phyloP scores from a whole-genome alignment of 78 protist species.

The Chrysochromulina tobinii region DNA sequence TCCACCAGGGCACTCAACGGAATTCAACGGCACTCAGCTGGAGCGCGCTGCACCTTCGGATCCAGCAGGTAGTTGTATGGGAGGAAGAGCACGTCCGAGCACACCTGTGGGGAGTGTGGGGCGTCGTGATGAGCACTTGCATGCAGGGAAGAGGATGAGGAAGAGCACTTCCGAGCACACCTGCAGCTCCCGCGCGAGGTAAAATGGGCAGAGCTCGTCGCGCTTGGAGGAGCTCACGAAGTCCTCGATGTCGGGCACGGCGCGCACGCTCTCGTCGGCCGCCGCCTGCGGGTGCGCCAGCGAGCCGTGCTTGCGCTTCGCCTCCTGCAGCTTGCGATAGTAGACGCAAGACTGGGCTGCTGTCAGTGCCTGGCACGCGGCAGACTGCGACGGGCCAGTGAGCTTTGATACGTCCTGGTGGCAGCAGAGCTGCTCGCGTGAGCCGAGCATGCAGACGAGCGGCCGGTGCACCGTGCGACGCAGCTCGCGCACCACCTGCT shows the following conservation, averaged over 20 bases:
- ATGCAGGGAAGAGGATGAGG: too few species aligned
- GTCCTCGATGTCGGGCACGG: slow-evolving; percentile 83
- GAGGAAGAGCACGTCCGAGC: slow-evolving; percentile 83
- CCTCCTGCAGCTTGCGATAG: background rate
- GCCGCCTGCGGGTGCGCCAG: background rate
- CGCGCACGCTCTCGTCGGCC: background rate
- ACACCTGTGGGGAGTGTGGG: background rate
- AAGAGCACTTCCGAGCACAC: too few species aligned
- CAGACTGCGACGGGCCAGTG: background rate
- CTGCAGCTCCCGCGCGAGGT: slow-evolving; percentile 56
- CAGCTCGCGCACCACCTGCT: slow-evolving; percentile 90
- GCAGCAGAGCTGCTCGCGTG: slow-evolving; percentile 80
- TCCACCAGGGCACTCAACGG: too few species aligned
- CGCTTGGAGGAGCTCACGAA: slow-evolving; percentile 48
- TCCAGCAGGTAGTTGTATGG: slow-evolving; percentile 98
- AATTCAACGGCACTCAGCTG: too few species aligned
- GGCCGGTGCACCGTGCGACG: slow-evolving; percentile 69
- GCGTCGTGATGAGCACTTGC: too few species aligned
- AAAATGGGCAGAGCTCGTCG: slow-evolving; percentile 89
- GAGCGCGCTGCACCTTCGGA: background rate
- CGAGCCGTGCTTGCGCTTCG: background rate
- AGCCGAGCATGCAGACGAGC: slow-evolving; percentile 27
- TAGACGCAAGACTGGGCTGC: background rate
- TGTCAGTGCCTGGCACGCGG: slow-evolving; percentile 23
- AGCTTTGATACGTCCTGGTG: slow-evolving; percentile 59